Percentiles rank a stretch among this genome's conserved stretches.
Conservation (phyloP, 2,329 filamentous ascomycete genomes). For the Fusarium multiceps region DNA sequence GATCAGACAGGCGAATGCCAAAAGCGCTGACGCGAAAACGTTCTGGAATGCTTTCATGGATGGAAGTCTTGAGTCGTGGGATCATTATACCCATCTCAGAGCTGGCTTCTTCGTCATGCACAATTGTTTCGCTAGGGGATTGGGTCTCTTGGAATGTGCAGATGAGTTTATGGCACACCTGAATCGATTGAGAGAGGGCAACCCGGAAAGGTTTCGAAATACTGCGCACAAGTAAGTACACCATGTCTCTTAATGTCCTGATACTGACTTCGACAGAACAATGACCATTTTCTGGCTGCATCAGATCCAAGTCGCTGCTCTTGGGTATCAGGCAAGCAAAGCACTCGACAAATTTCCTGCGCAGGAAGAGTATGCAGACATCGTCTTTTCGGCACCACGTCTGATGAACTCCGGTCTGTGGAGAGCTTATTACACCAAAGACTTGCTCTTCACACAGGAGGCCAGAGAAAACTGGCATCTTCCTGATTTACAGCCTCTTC, state of each 20-base stretch:
- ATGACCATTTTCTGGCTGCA: constrained; percentile 53
- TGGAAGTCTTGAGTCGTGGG: constrained; percentile 47
- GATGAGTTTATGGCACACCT: constrained; percentile 48
- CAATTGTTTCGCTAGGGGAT: constrained; percentile 40
- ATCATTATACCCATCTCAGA: constrained; percentile 50
- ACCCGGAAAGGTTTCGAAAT: constrained; percentile 49
- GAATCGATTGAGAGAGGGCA: constrained; percentile 38
- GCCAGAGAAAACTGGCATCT: constrained; percentile 47
- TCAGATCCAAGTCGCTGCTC: constrained; percentile 48
- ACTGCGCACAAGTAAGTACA: constrained; percentile 48
- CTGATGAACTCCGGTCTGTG: constrained; percentile 50
- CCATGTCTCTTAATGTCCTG: rapidly evolving
- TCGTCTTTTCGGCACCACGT: constrained; percentile 42
- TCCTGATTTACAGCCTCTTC: constrained; percentile 48
- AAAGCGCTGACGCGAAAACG: constrained; percentile 6
- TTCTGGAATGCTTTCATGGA: constrained; percentile 48
- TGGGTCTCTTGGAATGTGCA: constrained; percentile 45
- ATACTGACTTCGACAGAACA: constrained; percentile 29
- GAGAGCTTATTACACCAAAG: constrained; percentile 49
- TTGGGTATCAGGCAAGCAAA: constrained; percentile 38
- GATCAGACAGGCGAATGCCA: constrained; percentile 15
- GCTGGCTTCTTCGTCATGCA: constrained; percentile 49
- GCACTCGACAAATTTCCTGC: constrained; percentile 21
- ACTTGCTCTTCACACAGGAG: constrained; percentile 46
- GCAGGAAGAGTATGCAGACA: constrained; percentile 36